Base-by-base conservation (phyloP, 352 stramenopile species). In the Globisporangium cylindrosporum region DNA sequence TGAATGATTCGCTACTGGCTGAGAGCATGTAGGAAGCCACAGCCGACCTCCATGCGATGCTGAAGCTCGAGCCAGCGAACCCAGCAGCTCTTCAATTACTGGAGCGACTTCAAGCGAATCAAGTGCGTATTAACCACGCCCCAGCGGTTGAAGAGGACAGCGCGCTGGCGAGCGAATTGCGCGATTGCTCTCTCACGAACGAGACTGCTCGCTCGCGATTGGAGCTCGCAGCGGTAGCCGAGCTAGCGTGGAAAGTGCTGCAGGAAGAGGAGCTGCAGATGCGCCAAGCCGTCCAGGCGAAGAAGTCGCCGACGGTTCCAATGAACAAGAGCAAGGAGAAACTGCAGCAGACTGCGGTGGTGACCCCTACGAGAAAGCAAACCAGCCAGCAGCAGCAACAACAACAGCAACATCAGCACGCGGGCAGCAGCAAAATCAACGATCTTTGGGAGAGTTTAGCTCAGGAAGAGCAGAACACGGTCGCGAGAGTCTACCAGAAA, bases 241-340 rank as follows among this genome's bases (percentile, higher is more conserved):
- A 83, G 63, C 43, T 61, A 18, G 79, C 68, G 2, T 94, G 86
- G 84, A 64, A 71, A 27, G 63, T 71, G 7, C 65, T 94, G 7
- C 86, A 92, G 67, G 76, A 77, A 7, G 81, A 86, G 38, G 86
- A 93, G 65, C 53, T 64, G 1, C 68, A 59, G 18, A 59, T 94
- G 20, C 73, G 78, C 9, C 62, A 74, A n/a, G 25, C 27, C 20
- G 18, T 57, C 25, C 43, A 67, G 48, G n/a, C 54, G 10, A 71
- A 65, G 41, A 71, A 71, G 20, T 36, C 61, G 18, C 4, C 32
- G 24, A 20, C 25, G 29, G 27, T 60, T 54, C 29, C 38, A 53
- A 36, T 15, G 18, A 34, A 34, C 7, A 65, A 51, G 67, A 53
- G 18, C 38, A 46, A 54, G 58, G 55, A 69, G 12, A 53, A 70